These are phyloP conservation scores for Mesembryanthemum crystallinum DNA, from an alignment of 148 eudicot genomes.

Conservation along the genomic window DNA sequence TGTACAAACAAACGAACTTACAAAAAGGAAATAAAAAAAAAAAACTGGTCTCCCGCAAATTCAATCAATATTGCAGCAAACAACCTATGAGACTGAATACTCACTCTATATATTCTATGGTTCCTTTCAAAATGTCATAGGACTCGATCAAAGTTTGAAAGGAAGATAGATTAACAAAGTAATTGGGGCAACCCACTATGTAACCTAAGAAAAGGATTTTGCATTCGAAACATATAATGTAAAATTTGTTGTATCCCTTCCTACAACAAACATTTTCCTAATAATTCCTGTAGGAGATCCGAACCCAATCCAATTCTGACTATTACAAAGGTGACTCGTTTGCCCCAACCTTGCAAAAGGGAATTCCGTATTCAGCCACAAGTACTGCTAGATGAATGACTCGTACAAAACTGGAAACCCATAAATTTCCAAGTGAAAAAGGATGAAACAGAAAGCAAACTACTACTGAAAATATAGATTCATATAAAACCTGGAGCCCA, in stretches of 20 bases:
- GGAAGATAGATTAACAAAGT: background rate
- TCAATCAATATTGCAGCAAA: background rate
- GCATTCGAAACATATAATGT: background rate
- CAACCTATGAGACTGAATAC: no score
- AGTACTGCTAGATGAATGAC: background rate
- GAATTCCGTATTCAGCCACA: background rate
- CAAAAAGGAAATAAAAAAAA: background rate
- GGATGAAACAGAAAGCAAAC: background rate
- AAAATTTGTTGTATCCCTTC: background rate
- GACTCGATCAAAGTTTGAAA: background rate
- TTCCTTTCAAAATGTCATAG: background rate
- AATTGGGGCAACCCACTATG: no score
- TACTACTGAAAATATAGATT: background rate
- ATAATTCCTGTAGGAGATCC: no score
- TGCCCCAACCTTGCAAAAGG: background rate
- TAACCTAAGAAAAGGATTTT: background rate
- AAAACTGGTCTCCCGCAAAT: background rate
- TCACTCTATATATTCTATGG: no score
- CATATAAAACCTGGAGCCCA: slow-evolving; percentile 93
- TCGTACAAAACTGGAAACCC: no score
- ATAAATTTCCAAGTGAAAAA: background rate
- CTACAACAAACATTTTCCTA: no score
- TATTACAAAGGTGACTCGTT: background rate
- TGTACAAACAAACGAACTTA: background rate
- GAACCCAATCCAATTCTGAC: no score